These are phyloP conservation scores for Kodamaea leandrae DNA, from an alignment of 805 yeast species.

Conservation along the genomic window DNA sequence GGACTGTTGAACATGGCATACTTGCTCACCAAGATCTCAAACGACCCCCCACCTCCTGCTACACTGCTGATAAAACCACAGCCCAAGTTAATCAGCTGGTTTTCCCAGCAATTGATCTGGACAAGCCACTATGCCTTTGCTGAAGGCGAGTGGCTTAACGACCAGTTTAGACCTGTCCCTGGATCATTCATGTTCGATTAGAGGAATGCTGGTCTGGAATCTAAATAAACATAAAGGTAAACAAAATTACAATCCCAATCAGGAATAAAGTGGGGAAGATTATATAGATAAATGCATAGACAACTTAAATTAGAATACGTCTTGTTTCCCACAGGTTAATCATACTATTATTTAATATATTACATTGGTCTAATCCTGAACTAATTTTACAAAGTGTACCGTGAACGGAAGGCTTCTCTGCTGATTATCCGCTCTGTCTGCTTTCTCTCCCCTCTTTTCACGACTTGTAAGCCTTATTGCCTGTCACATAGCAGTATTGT, in stretches of 20 bases:
- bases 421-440: too few species aligned
- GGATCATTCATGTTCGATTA: slow-evolving; percentile 19
- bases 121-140: slow-evolving; percentile 18
- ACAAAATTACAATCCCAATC: background rate
- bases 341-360: too few species aligned
- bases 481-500: slow-evolving; percentile 35
- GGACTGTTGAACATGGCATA: slow-evolving; percentile 56
- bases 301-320: background rate
- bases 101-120: slow-evolving; percentile 33
- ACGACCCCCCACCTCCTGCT: slow-evolving; percentile 34
- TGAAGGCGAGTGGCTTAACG: slow-evolving; percentile 23
- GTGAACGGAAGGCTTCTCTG: too few species aligned
- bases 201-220: too few species aligned
- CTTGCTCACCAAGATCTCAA: slow-evolving; percentile 51
- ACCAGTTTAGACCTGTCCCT: slow-evolving; percentile 17
- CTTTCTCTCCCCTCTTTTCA: too few species aligned
- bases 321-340: too few species aligned
- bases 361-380: too few species aligned
- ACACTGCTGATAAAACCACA: slow-evolving; percentile 4
- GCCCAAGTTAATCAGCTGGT: slow-evolving; percentile 27
- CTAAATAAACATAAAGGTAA: too few species aligned
- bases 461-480: slow-evolving; percentile 30
- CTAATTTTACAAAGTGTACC: too few species aligned
- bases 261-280: background rate
- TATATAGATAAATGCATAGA: background rate